phyloP scores from a whole-genome alignment of 805 yeast genomes.

The Saturnispora bothae region DNA sequence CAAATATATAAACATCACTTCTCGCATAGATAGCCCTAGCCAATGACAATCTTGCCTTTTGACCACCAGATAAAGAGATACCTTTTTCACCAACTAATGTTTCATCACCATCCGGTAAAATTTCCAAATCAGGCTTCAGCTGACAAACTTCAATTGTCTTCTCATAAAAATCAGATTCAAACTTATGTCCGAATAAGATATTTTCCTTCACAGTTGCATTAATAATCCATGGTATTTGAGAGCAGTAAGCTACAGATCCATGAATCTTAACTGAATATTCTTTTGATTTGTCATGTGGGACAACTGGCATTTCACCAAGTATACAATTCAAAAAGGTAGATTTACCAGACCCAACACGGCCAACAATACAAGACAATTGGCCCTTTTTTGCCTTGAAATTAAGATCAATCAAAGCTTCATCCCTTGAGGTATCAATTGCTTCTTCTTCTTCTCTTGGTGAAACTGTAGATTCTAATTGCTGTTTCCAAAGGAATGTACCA shows the following conservation, averaged over 20 bases:
- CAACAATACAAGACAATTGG: conserved; percentile 48
- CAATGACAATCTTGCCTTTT: conserved; percentile 86
- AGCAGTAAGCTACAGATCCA: conserved; percentile 48
- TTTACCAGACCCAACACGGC: conserved; percentile 60
- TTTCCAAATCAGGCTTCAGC: conserved; percentile 61
- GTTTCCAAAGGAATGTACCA: conserved; percentile 44
- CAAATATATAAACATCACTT: conserved; percentile 82
- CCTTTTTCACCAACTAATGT: conserved; percentile 97
- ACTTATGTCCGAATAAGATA: conserved; percentile 78
- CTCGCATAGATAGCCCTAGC: conserved; percentile 95
- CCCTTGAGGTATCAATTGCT: conserved; percentile 19
- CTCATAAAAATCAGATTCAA: conserved; percentile 70
- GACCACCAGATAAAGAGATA: conserved; percentile 92
- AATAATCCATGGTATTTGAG: conserved; percentile 89
- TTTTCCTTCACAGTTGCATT: conserved; percentile 88
- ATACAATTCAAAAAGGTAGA: conserved; percentile 45
- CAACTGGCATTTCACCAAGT: conserved; percentile 41
- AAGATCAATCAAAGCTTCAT: conserved; percentile 37
- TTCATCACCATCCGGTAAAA: conserved; percentile 78
- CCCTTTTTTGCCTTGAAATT: conserved; percentile 42
- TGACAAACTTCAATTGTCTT: conserved; percentile 84
- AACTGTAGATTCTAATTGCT: conserved; percentile 12
- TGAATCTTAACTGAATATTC: conserved; percentile 15
- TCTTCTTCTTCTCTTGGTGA: conserved; percentile 13
- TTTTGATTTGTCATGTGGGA: conserved; percentile 20